Evolutionary conservation across 495 filamentous ascomycete species (phyloP).

Genomic region (Sabuloglossum arenarium): DNA sequence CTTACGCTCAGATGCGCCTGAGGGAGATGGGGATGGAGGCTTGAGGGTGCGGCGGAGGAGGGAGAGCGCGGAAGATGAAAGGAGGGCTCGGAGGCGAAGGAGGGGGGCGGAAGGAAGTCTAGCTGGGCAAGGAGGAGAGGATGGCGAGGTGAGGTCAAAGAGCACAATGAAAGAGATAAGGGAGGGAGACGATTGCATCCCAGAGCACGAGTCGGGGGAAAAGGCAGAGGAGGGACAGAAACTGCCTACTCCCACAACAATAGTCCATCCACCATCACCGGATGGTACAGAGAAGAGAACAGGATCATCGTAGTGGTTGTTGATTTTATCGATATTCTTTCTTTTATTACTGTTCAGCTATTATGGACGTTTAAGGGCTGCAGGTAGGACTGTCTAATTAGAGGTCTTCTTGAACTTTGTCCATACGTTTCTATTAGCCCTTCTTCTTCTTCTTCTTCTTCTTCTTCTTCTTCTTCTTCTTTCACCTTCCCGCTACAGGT

Average conservation of each 20-base stretch:
- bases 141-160: background rate
- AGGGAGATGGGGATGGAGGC: slow-evolving; percentile 31
- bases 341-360: too few species aligned
- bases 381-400: too few species aligned
- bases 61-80: slow-evolving; percentile 52
- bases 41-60: slow-evolving; percentile 34
- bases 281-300: background rate
- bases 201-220: background rate
- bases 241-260: slow-evolving; percentile 3
- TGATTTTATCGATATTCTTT: too few species aligned
- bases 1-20: slow-evolving; percentile 41
- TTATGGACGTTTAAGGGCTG: too few species aligned
- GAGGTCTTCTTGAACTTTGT: too few species aligned
- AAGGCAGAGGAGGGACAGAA: background rate
- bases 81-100: slow-evolving; percentile 33
- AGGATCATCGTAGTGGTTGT: background rate
- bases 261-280: slow-evolving; percentile 2
- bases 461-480: too few species aligned
- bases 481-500: too few species aligned
- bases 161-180: background rate
- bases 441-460: too few species aligned
- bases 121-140: background rate
- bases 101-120: slow-evolving; percentile 12
- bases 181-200: background rate
- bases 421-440: too few species aligned